Evolutionary conservation across 148 eudicot species (phyloP), one percentile per base, ranked within the genome.

Genomic region (Salicornia ramosissima): DNA sequence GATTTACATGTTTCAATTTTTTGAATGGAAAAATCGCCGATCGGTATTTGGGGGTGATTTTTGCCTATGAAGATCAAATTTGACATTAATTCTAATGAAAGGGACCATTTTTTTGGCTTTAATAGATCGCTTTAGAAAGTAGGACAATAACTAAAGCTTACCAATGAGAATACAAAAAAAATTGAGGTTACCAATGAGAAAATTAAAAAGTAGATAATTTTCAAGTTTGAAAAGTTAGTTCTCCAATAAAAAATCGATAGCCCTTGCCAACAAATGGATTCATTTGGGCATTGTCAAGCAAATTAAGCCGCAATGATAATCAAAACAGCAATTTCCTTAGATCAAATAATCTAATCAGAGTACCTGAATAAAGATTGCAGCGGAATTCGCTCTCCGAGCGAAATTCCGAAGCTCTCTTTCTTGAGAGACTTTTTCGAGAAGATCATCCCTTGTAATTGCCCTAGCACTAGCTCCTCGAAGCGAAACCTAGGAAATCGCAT

Each of bases 351-450:
- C 24, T 11, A 18, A 30, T 29, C 46, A 55, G 33, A 42, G 16
- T 22, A 90, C 97, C 96, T 92, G 97, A 45, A 92, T 86, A 73
- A 82, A 83, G 19, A 86, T 73, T 28, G 90, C 87, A 10, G 96
- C 83, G 1, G 91, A 84, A 18, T 70, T 80, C 33, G 97, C 87
- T 47, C 88, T 86, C 36, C 96, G 68, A 25, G 93, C 75, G 29
- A 82, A 86, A 85, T 85, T 80, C 18, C 97, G 93, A 43, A 90
- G 83, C 77, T 90, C 94, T 71, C 97, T 74, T 68, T 92, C 93
- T 29, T 83, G 90, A 28, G 89, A 80, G 69, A 92, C 94, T 74
- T 72, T 85, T 73, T 87, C 90, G 25, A 92, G 80, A 54, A 92
- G 86, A 2, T 86, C 94, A 58, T 81, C 85, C 75, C 96, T 81